Evolutionary conservation across 2,329 filamentous ascomycete genomes (phyloP), one percentile per base, ranked within the genome.

Genomic region (Capronia americana): DNA sequence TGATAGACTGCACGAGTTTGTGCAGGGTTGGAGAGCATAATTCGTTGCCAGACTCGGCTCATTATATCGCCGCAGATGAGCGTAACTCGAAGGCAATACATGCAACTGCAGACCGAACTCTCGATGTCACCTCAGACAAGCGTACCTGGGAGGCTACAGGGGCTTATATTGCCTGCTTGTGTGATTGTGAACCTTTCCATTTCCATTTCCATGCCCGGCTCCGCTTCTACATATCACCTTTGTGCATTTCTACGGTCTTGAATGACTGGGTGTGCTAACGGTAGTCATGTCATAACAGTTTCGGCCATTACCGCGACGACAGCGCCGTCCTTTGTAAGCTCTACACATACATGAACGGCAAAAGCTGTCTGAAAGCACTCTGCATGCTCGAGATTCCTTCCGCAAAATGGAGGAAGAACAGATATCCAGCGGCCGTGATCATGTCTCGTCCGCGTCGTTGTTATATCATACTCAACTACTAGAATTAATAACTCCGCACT

Each of bases 1-100:
- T 81, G 95, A 99, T 81, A 89, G 92, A 73, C 82, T 98, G 72
- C 95, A 99, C 81, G 93, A 94, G 73, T 88, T 97, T 81, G 92
- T 96, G 68, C 95, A 99, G 82, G 91, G 92, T 61, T 94, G 94
- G 82, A 87, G 92, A 77, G 89, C 90, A n/a, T 92, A 81, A 74
- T 34, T 34, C 14, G 32, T 34, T 0, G 57, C 14, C n/a, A 20
- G 14, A 17, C 20, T 44, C 7, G 3, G 24, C 20, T 17, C 34
- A 38, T 2, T 3, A 14, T 38, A 4, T 14, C 38, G n/a, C 38
- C 4, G 17, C 17, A 10, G 38, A 41, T 41, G 38, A 17, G 38
- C 12, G 38, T 17, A 41, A 30, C 30, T 23, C 6, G 24, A 24
- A 17, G n/a, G 24, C n/a, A 17, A 51, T 26, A 26, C 20, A 51